A percentile compares a stretch with the other conserved stretches of the same genome.
These are phyloP conservation scores for Solanum okadae DNA, from an alignment of 257 asterid genomes.

Conservation along the genomic window DNA sequence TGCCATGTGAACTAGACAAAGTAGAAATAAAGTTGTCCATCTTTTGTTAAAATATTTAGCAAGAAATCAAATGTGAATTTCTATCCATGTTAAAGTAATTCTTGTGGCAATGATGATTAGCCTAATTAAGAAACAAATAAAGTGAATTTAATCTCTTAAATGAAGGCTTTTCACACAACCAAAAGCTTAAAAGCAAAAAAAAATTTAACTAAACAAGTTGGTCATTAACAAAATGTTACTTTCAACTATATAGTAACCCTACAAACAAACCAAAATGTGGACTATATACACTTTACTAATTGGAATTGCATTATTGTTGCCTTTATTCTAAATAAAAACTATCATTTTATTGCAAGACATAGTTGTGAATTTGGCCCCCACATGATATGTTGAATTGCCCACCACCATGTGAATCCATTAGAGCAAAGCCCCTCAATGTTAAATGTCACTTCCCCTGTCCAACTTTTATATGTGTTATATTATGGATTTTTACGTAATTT, in stretches of 20 bases:
- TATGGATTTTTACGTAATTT: not conserved
- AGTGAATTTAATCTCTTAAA: not conserved
- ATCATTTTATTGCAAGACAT: not conserved
- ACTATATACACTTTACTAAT: not conserved
- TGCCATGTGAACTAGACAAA: not conserved
- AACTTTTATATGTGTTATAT: too few relatives aligned
- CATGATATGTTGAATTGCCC: not conserved
- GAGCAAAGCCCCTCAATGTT: not conserved
- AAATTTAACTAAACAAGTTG: not conserved
- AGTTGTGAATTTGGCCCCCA: slow-evolving; percentile 2
- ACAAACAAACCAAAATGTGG: not conserved
- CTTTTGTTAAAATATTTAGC: not conserved
- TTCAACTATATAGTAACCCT: not conserved
- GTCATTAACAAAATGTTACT: not conserved
- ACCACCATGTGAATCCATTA: slow-evolving; percentile 8
- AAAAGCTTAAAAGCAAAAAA: not conserved
- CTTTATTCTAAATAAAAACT: not conserved
- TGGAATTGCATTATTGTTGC: not conserved
- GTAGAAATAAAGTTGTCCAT: not conserved
- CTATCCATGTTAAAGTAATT: not conserved
- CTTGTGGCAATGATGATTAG: not conserved
- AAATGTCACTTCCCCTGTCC: not conserved
- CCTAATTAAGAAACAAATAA: not conserved
- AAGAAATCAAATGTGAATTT: not conserved
- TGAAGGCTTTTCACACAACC: not conserved